Conservation (phyloP, 805 yeast species). For the Candida coleopterorum region DNA sequence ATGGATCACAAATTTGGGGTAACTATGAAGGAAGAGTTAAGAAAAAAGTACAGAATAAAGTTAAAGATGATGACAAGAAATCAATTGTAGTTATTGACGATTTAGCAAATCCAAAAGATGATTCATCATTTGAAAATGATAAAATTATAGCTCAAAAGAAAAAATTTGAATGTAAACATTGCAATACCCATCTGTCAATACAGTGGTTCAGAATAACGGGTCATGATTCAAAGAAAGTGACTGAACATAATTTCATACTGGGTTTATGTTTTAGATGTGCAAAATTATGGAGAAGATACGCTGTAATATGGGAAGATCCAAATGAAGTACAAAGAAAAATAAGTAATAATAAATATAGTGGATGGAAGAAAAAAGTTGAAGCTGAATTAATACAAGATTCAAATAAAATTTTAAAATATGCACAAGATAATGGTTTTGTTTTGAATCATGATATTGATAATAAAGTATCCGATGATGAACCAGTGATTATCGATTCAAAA, state of each 20-base stretch:
- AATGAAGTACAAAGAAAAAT: constrained; percentile 52
- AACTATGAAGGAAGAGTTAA: constrained; percentile 66
- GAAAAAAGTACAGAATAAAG: constrained; percentile 44
- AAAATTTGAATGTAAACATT: constrained; percentile 64
- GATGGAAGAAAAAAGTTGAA: constrained; percentile 62
- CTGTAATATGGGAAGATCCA: constrained; percentile 82
- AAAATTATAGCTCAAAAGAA: constrained; percentile 40
- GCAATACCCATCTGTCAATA: constrained; percentile 49
- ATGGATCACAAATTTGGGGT: constrained; percentile 79
- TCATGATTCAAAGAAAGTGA: constrained; percentile 31
- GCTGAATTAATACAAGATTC: constrained; percentile 63
- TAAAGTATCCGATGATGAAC: background rate
- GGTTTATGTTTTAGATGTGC: constrained; percentile 89
- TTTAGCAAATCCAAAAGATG: constrained; percentile 64
- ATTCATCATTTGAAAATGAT: constrained; percentile 60
- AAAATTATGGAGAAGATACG: constrained; percentile 85
- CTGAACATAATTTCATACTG: constrained; percentile 23
- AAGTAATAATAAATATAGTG: constrained; percentile 37
- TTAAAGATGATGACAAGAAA: constrained; percentile 12
- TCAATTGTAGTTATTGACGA: constrained; percentile 31
- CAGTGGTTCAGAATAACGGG: constrained; percentile 77
- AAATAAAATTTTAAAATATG: constrained; percentile 46
- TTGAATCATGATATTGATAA: constrained; percentile 14
- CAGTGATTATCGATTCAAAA: background rate
- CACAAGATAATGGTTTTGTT: constrained; percentile 29